Evolutionary conservation across 2,329 filamentous ascomycete species (phyloP).

Genomic region (Beauveria scarabaeidicola): DNA sequence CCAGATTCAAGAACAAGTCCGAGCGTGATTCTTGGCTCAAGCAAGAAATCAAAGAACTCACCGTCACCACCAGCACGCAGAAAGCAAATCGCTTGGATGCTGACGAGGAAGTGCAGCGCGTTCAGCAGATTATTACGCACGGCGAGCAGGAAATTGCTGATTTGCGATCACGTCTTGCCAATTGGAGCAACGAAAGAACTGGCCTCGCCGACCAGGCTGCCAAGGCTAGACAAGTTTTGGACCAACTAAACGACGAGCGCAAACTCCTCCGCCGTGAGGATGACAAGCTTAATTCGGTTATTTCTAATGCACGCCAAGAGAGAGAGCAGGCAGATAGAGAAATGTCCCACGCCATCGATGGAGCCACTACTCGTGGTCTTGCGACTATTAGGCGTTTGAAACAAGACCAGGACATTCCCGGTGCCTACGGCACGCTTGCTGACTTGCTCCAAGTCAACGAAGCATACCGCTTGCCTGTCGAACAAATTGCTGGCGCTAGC

Average conservation of each 20-base stretch:
- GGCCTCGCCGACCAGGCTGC: conserved; percentile 66
- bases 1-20: conserved; percentile 77
- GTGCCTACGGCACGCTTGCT: conserved; percentile 85
- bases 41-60: conserved; percentile 72
- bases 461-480: conserved; percentile 77
- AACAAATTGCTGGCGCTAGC: conserved; percentile 85
- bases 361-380: conserved; percentile 75
- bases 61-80: conserved; percentile 65
- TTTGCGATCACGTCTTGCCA: conserved; percentile 65
- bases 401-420: conserved; percentile 67
- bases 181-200: conserved; percentile 66
- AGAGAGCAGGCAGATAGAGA: conserved; percentile 68
- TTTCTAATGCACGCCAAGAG: conserved; percentile 67
- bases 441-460: conserved; percentile 86
- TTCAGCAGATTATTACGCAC: conserved; percentile 61
- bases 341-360: conserved; percentile 80
- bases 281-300: conserved; percentile 71
- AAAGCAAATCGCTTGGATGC: conserved; percentile 80
- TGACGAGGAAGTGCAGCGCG: conserved; percentile 67
- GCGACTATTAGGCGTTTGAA: conserved; percentile 80
- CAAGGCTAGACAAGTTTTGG: conserved; percentile 66
- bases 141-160: conserved; percentile 65
- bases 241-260: conserved; percentile 75
- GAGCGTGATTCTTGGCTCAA: conserved; percentile 80
- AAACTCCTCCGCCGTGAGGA: conserved; percentile 85